Base-by-base conservation (phyloP, 2,329 filamentous ascomycete species). In the Fusarium torreyae region DNA sequence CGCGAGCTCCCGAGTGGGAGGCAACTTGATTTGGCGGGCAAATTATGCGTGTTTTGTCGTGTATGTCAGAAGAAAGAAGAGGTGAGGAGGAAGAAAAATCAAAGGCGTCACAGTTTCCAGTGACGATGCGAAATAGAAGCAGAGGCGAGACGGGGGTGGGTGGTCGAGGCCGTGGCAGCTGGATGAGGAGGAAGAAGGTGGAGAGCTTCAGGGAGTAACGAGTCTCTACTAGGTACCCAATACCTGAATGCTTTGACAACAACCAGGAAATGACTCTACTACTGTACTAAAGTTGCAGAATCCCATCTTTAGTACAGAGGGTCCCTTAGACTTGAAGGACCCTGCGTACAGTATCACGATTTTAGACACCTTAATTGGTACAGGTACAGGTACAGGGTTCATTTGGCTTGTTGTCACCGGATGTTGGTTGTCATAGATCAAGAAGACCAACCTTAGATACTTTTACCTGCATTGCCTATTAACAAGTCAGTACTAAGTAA, bases 311-410 rank as follows among this genome's bases (percentile, higher is more conserved):
- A 62, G 51, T 26, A 57, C 17, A 31, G 33, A 65, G 65, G 42
- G 55, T 69, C 62, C 66, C 62, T 48, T 65, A 31, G 51, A 56
- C 50, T 56, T 40, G 50, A 34, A 69, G 66, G 66, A 69, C 66
- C 66, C 66, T 69, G 66, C 50, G 66, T 69, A 20, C 18, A 20
- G 18, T 20, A 39, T 57, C 43, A 48, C 33, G 43, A 49, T 42
- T 46, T 42, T 40, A 57, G 55, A 39, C 60, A n/a, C 38, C 28
- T 40, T 34, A 40, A 31, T 31, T 11, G 28, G 28, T 31, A 31
- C 28, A 31, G 44, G 52, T 49, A 31, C 36, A 50, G 39, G 24
- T 54, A 28, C 31, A 44, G 55, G 57, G 24, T 60, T 55, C 33
- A 64, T 34, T 45, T 39, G 26, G 7, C 26, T 28, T 31, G 28